Evolutionary conservation across 2,329 filamentous ascomycete species (phyloP).

Genomic region (Colletotrichum cereale): DNA sequence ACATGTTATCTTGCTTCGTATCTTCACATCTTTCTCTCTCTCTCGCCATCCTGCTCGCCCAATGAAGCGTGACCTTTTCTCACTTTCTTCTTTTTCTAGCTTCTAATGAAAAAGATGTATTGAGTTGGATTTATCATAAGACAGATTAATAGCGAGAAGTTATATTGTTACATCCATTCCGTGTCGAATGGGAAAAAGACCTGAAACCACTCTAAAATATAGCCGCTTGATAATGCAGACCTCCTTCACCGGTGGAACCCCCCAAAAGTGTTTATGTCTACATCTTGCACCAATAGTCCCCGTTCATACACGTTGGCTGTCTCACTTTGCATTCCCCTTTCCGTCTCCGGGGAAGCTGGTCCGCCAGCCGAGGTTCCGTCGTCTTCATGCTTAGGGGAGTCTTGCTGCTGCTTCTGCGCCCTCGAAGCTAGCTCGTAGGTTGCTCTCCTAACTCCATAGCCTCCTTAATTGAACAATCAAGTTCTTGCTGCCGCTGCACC

Average conservation of each 20-base stretch:
- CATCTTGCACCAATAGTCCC: conserved; percentile 11
- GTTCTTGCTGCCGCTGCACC: not conserved
- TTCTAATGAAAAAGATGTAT: not conserved
- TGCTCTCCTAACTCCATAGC: too few species aligned
- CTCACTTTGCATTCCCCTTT: not conserved
- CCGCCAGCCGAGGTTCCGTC: not conserved
- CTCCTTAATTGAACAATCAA: not conserved
- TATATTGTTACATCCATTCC: conserved; percentile 2
- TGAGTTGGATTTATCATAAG: not conserved
- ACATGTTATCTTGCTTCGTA: not conserved
- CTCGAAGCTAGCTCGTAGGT: not conserved
- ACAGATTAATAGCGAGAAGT: not conserved
- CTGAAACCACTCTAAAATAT: not conserved
- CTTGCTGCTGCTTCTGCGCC: not conserved
- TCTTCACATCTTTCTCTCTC: not conserved
- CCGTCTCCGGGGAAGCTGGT: not conserved
- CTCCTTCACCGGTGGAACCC: not conserved
- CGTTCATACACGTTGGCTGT: conserved; percentile 8
- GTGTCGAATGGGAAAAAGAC: not conserved
- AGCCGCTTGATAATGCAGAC: conserved; percentile 10
- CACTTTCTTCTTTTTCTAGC: not conserved
- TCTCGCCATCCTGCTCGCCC: too few species aligned
- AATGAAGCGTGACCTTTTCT: not conserved
- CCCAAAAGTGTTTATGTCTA: not conserved
- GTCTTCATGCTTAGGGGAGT: not conserved